Percentiles rank a stretch among this genome's conserved stretches.
Evolutionary conservation across 169 alveolate genomes (phyloP).

Genomic region (Ichthyophthirius multifiliis): DNA sequence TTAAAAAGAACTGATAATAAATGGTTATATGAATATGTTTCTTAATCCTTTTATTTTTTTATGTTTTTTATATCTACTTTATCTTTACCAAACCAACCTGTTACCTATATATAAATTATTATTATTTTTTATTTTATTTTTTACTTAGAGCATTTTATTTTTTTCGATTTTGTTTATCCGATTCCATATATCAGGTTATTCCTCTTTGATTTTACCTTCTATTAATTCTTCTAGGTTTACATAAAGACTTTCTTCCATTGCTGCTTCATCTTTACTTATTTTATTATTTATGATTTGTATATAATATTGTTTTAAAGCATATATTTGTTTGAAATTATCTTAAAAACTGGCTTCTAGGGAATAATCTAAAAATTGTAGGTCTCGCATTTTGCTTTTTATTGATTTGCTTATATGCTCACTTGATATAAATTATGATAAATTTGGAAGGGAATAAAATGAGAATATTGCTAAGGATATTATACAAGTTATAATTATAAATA

Average conservation of each 20-base stretch:
- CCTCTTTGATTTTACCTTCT: neutral
- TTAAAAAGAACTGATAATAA: neutral
- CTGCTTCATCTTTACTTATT: neutral
- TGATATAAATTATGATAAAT: neutral
- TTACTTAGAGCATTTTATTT: neutral
- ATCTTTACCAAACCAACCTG: neutral
- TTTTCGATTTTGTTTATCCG: neutral
- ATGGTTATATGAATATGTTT: neutral
- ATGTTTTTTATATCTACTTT: neutral
- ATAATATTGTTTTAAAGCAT: neutral
- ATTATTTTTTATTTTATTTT: neutral
- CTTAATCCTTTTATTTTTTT: neutral
- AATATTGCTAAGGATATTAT: neutral
- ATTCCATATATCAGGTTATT: neutral
- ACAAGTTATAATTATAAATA: neutral
- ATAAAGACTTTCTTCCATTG: neutral
- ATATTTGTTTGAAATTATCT: neutral
- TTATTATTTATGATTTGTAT: neutral
- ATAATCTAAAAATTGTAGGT: neutral
- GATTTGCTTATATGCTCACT: neutral
- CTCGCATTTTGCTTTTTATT: neutral
- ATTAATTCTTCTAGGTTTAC: neutral
- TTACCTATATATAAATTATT: neutral
- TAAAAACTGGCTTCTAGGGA: conserved; percentile 1
- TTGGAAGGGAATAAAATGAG: neutral